Base-by-base conservation (phyloP, 495 filamentous ascomycete genomes). In the Oleoguttula mirabilis region DNA sequence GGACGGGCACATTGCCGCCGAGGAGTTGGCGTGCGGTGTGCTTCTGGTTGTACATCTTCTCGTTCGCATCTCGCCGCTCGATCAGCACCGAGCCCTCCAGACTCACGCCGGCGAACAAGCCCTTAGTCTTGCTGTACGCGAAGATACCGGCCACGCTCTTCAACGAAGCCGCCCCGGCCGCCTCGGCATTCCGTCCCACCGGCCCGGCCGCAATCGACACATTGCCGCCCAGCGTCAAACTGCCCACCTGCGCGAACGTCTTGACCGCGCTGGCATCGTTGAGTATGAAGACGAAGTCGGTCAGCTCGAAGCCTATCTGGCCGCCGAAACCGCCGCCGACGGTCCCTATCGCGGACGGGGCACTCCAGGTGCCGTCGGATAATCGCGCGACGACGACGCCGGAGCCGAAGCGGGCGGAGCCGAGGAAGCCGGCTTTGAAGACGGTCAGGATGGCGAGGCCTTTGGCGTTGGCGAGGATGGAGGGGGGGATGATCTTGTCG, bases 201-300 rank as follows among this genome's bases (percentile, higher is more conserved):
- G 90, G 90, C 14, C 90, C 90, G 17, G 90, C 90, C 7, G 90
- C 90, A 44, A 98, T 82, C 7, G 85, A 93, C 14, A 96, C 90
- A 56, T 98, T 98, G 45, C 92, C 90, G 50, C 90, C 90, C 15
- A 98, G 71, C 38, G 90, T 95, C 28, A 98, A 64, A 14, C 78
- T 85, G 12, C 92, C 90, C 39, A 78, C 72, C 61, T 96, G 88
- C 2, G 90, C 88, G 62, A 96, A 96, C 25, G 90, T 90, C 58
- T 82, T 84, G 30, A 98, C 90, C 19, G 90, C 90, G 30, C 72
- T 76, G 30, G 79, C 72, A 58, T 98, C 90, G 62, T 98, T 98
- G 36, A 98, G 77, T 45, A 96, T 94, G 68, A 98, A 96, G 54
- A 98, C 92, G 59, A 98, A 96, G 59, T 98, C 90, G 31, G 92